Evolutionary conservation across 306 rosid genomes (phyloP).

Genomic region (Arachis hypogaea): DNA sequence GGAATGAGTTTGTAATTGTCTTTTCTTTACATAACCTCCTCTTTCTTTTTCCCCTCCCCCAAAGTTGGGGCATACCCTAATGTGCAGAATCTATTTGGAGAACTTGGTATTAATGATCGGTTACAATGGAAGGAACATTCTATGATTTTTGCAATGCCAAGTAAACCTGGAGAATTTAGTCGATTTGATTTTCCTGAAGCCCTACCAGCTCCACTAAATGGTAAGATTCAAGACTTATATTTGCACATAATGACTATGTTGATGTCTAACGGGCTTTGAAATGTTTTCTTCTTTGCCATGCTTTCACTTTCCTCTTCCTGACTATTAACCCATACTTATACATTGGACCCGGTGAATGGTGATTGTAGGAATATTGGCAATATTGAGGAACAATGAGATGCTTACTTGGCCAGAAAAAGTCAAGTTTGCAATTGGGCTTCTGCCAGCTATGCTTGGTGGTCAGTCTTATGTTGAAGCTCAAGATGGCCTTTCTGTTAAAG

Average conservation of each 20-base stretch:
- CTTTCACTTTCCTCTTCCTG: constrained; percentile 21
- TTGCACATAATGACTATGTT: constrained; percentile 29
- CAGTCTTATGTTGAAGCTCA: constrained; percentile 96
- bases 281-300: constrained; percentile 20
- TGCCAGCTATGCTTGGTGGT: constrained; percentile 97
- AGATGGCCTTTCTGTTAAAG: constrained; percentile 80
- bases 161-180: constrained; percentile 93
- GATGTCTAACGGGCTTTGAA: constrained; percentile 2
- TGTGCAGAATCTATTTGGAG: constrained; percentile 88
- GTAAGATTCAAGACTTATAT: constrained; percentile 50
- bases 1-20: constrained; percentile 29
- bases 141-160: constrained; percentile 99
- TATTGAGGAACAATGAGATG: constrained; percentile 94
- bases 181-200: constrained; percentile 87
- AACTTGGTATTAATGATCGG: constrained; percentile 92
- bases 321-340: constrained; percentile 14
- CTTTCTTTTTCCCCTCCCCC: constrained; percentile 38
- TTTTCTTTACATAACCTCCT: constrained; percentile 11
- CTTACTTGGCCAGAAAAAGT: constrained; percentile 97
- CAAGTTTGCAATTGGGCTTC: constrained; percentile 92
- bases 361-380: constrained; percentile 89
- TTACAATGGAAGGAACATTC: constrained; percentile 99
- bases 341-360: constrained; percentile 32
- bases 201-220: constrained; percentile 91
- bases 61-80: constrained; percentile 98